phyloP scores from a whole-genome alignment of 2,329 filamentous ascomycete species.

The Neofusicoccum sp. region DNA sequence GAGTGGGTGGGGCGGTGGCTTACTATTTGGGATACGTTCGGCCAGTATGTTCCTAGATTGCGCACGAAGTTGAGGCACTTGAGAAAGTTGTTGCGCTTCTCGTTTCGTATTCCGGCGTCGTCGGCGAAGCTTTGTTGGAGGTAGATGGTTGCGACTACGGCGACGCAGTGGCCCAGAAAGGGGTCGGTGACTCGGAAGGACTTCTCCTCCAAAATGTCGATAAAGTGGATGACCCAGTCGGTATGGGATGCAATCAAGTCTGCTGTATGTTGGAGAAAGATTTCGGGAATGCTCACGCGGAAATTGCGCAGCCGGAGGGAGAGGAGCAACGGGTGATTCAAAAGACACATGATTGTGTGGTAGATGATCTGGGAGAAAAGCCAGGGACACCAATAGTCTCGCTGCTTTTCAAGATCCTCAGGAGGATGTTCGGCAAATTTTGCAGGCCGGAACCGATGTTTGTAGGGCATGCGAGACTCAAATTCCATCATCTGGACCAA shows the following conservation, averaged over 20 bases:
- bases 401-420: constrained; percentile 47
- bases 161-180: constrained; percentile 53
- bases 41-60: constrained; percentile 44
- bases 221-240: constrained; percentile 57
- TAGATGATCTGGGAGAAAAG: constrained; percentile 57
- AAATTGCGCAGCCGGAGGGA: constrained; percentile 57
- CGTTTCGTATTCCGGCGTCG: constrained; percentile 39
- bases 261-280: constrained; percentile 58
- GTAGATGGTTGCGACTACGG: constrained; percentile 57
- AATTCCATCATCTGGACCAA: constrained; percentile 55
- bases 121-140: constrained; percentile 58
- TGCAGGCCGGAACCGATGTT: constrained; percentile 54
- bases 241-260: constrained; percentile 56
- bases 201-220: constrained; percentile 51
- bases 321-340: constrained; percentile 58
- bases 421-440: constrained; percentile 48
- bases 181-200: constrained; percentile 51
- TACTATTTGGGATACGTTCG: constrained; percentile 47
- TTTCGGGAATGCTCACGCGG: constrained; percentile 55
- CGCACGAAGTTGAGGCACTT: constrained; percentile 51
- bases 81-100: constrained; percentile 48
- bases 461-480: constrained; percentile 54
- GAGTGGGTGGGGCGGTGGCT: not conserved
- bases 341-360: constrained; percentile 55
- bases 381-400: constrained; percentile 59